phyloP scores from a whole-genome alignment of 164 flowering plant species.

The Paratinospora sagittata region DNA sequence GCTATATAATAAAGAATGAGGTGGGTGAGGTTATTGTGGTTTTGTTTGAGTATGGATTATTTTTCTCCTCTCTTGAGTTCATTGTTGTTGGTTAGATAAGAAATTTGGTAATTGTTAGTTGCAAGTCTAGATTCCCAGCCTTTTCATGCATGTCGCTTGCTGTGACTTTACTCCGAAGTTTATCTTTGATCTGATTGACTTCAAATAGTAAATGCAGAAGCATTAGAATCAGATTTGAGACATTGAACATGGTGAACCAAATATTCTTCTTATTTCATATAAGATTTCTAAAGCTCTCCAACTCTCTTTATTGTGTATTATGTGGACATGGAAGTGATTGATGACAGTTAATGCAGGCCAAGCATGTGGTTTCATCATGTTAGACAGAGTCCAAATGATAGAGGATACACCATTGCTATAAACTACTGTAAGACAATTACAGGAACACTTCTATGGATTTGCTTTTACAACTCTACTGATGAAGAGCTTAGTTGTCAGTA shows the following conservation, averaged over 20 bases:
- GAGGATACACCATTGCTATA: constrained; percentile 74
- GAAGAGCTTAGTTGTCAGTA: neutral
- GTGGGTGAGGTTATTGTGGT: no score
- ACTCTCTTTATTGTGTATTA: neutral
- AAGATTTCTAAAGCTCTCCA: neutral
- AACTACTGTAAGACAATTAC: constrained; percentile 67
- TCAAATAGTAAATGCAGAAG: neutral
- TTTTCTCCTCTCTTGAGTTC: no score
- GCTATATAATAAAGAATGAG: no score
- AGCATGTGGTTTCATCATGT: constrained; percentile 99
- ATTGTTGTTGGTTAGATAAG: no score
- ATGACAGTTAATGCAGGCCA: constrained; percentile 57
- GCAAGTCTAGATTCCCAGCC: no score
- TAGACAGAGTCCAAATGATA: constrained; percentile 60
- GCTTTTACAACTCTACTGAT: neutral
- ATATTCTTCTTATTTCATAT: no score
- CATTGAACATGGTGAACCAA: no score
- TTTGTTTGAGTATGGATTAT: no score
- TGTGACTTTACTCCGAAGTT: no score
- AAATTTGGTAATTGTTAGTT: no score
- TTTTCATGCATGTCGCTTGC: no score
- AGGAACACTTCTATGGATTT: neutral
- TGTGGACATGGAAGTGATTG: neutral
- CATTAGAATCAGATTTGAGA: neutral
- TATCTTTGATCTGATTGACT: neutral